Evolutionary conservation across 768 basidiomycete genomes (phyloP).

Genomic region (Suillus sp.): DNA sequence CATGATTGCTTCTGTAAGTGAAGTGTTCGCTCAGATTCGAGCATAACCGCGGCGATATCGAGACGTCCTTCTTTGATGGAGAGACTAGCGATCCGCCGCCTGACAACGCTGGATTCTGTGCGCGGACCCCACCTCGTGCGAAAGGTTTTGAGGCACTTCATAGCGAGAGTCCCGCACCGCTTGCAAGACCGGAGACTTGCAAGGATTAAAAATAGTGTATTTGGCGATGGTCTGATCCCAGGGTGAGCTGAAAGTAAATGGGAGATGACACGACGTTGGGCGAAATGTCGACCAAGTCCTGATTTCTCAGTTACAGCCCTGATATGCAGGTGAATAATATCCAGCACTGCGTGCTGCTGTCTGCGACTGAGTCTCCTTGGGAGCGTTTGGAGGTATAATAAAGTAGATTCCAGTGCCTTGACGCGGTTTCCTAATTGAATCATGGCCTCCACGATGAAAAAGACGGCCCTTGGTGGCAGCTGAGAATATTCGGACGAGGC

Average conservation of each 20-base stretch:
- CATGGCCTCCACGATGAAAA: constrained; percentile 49
- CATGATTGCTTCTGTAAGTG: constrained; percentile 17
- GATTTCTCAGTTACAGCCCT: constrained; percentile 31
- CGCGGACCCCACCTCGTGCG: constrained; percentile 55
- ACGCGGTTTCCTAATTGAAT: constrained; percentile 41
- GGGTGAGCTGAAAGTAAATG: constrained; percentile 49
- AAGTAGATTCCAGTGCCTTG: constrained; percentile 47
- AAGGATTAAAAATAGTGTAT: constrained; percentile 62
- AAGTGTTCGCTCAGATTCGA: constrained; percentile 19
- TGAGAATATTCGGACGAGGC: constrained; percentile 34
- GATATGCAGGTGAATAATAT: constrained; percentile 59
- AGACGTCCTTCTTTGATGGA: constrained; percentile 67
- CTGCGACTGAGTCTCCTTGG: constrained; percentile 43
- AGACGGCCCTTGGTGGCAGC: constrained; percentile 46
- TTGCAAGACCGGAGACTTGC: constrained; percentile 49
- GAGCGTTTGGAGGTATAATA: constrained; percentile 50
- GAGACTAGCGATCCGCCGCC: constrained; percentile 56
- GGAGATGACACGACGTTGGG: constrained; percentile 45
- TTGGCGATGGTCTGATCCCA: constrained; percentile 55
- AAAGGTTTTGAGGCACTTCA: constrained; percentile 46
- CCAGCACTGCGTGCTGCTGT: constrained; percentile 42
- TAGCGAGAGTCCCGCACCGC: constrained; percentile 57
- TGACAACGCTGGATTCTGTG: constrained; percentile 59
- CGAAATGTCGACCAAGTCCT: constrained; percentile 47
- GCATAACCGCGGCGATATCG: constrained; percentile 44